Evolutionary conservation across 2,329 filamentous ascomycete species (phyloP), one percentile per base, ranked within the genome.

Genomic region (Fusarium sterilihyphosum): DNA sequence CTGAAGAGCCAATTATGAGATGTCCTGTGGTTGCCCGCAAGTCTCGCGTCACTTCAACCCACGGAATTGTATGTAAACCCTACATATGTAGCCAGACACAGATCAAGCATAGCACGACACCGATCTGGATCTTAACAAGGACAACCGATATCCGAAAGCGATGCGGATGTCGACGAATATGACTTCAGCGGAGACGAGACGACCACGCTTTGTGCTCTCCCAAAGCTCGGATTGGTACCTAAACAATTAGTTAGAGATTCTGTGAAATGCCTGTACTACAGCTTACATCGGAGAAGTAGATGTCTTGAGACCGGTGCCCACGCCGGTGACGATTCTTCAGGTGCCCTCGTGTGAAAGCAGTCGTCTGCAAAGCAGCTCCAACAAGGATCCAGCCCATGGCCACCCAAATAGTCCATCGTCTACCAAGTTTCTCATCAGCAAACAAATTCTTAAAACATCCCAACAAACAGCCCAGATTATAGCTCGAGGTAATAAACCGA

Each of bases 331-430:
- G 5, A 88, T 82, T 59, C 86, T 79, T 1, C 85, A 89, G 82
- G 66, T 88, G 86, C 1, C 83, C 81, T 26, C 87, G 78, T 8
- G 79, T 82, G 78, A 79, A 80, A 2, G 83, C 65, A 9, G 84
- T 83, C 29, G 88, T 82, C 78, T 92, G 91, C n/a, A 92, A 84
- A 8, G 87, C 82, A 35, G 89, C 89, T 5, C 90, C 90, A 18
- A 90, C 66, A 6, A 89, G 84, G 84, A 92, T 88, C 69, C 91
- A 86, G 8, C 81, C 70, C 33, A 86, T 86, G 22, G 90, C 91
- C 2, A 83, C 29, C 43, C 88, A 83, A 64, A 92, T 88, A 38
- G 90, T 90, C 13, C 86, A 87, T 47, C 86, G 78, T 43, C 85
- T 75, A 24, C 85, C 85, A 3, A 86, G 78, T 1, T 82, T 71